phyloP scores from a whole-genome alignment of 768 basidiomycete species.

The Lentinula edodes region DNA sequence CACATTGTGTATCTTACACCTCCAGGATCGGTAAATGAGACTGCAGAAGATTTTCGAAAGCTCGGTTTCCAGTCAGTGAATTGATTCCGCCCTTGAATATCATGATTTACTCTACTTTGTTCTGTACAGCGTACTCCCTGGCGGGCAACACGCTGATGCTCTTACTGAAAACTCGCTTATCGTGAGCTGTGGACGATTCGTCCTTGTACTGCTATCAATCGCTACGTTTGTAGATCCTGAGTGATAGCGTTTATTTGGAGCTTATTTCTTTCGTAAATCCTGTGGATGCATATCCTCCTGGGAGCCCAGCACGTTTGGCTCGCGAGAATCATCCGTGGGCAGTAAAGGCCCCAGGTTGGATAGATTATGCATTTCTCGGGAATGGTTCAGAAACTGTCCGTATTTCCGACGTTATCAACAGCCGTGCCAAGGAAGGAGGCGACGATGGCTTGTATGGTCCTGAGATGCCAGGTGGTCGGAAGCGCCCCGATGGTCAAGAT shows the following conservation, averaged over 20 bases:
- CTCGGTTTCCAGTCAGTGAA: constrained; percentile 60
- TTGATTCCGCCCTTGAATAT: background rate
- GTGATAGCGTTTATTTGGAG: constrained; percentile 61
- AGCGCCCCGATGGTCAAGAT: constrained; percentile 46
- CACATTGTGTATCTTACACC: constrained; percentile 73
- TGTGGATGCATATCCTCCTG: constrained; percentile 44
- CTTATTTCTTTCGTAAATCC: constrained; percentile 63
- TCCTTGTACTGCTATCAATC: background rate
- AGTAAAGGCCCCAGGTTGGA: constrained; percentile 52
- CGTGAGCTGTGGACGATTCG: constrained; percentile 24
- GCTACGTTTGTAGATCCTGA: constrained; percentile 34
- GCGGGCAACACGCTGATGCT: constrained; percentile 62
- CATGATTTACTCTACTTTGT: background rate
- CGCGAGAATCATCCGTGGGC: constrained; percentile 53
- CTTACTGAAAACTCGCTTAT: constrained; percentile 62
- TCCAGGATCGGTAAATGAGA: constrained; percentile 47
- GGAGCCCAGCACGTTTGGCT: constrained; percentile 34
- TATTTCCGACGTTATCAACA: constrained; percentile 52
- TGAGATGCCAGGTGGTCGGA: constrained; percentile 51
- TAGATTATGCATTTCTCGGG: constrained; percentile 62
- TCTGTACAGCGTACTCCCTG: constrained; percentile 51
- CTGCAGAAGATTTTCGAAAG: constrained; percentile 45
- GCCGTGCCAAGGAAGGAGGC: constrained; percentile 34
- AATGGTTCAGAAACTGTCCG: constrained; percentile 32
- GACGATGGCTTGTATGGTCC: constrained; percentile 34